Evolutionary conservation across 257 asterid species (phyloP).

Genomic region (Rauvolfia tetraphylla): DNA sequence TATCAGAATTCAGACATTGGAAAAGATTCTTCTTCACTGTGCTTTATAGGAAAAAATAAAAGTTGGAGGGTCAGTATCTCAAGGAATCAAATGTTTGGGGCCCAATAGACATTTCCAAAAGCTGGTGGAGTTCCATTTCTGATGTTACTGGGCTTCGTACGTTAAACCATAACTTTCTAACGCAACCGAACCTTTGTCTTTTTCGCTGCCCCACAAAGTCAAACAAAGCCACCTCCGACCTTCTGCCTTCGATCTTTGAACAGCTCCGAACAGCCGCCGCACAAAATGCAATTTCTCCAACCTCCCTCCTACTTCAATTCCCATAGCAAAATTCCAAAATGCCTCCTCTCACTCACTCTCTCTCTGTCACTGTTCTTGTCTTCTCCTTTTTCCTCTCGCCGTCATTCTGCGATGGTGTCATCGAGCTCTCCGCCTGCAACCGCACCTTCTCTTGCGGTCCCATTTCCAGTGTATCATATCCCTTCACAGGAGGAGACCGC

Average conservation of each 20-base stretch:
- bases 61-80: too few species aligned
- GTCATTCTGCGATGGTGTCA: conserved; percentile 22
- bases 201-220: conserved; percentile 15
- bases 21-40: too few species aligned
- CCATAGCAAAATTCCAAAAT: not conserved
- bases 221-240: conserved; percentile 23
- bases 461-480: conserved; percentile 40
- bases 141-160: too few species aligned
- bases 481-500: conserved; percentile 57
- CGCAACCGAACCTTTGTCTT: not conserved
- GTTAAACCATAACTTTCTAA: too few species aligned
- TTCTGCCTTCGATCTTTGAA: conserved; percentile 17
- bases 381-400: conserved; percentile 27
- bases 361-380: not conserved
- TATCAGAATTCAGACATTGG: too few species aligned
- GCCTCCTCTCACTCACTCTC: conserved; percentile 15
- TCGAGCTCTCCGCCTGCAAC: conserved; percentile 35
- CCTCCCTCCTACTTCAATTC: conserved; percentile 13
- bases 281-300: conserved; percentile 5
- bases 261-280: conserved; percentile 1
- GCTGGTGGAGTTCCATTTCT: too few species aligned
- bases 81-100: too few species aligned
- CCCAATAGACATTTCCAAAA: too few species aligned
- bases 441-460: conserved; percentile 52
- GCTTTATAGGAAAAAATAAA: too few species aligned